These are phyloP conservation scores for Arthroderma uncinatum DNA, from an alignment of 2,329 filamentous ascomycete genomes.

Conservation along the genomic window DNA sequence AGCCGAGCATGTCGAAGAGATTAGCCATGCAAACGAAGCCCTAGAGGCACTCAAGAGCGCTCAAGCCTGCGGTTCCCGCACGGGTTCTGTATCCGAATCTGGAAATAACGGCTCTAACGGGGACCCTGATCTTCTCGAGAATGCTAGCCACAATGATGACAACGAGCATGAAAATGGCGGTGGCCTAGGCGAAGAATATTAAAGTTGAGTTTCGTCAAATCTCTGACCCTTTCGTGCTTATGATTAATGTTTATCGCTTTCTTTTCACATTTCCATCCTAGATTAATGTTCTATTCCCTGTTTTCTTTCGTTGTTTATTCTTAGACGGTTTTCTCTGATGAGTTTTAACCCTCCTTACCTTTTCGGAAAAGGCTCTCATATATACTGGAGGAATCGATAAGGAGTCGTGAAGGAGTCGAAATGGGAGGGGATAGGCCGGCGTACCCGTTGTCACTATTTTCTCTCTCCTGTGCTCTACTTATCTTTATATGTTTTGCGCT, in stretches of 20 bases:
- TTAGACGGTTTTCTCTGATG: constrained; percentile 5
- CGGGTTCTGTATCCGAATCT: constrained; percentile 19
- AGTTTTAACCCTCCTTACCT: background rate
- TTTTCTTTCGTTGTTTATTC: constrained; percentile 7
- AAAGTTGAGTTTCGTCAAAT: constrained; percentile 11
- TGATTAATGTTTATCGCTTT: constrained; percentile 5
- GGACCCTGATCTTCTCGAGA: constrained; percentile 16
- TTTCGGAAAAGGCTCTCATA: constrained; percentile 2
- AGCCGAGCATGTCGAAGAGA: constrained; percentile 23
- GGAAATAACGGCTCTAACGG: constrained; percentile 17
- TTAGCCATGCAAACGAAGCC: constrained; percentile 39
- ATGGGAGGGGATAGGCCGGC: constrained; percentile 1
- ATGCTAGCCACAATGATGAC: constrained; percentile 18
- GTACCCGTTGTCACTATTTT: constrained; percentile 13
- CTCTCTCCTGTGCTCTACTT: background rate
- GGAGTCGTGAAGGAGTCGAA: constrained; percentile 4
- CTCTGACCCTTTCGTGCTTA: background rate
- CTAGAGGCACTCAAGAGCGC: constrained; percentile 33
- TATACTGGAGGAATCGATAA: background rate
- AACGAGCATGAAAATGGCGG: constrained; percentile 16
- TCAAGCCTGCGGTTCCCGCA: constrained; percentile 27
- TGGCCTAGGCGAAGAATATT: constrained; percentile 21
- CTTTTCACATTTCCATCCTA: constrained; percentile 8
- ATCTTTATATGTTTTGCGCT: background rate
- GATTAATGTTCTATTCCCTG: constrained; percentile 8